Conservation (phyloP, 306 rosid species). For the Cucumis melo region DNA sequence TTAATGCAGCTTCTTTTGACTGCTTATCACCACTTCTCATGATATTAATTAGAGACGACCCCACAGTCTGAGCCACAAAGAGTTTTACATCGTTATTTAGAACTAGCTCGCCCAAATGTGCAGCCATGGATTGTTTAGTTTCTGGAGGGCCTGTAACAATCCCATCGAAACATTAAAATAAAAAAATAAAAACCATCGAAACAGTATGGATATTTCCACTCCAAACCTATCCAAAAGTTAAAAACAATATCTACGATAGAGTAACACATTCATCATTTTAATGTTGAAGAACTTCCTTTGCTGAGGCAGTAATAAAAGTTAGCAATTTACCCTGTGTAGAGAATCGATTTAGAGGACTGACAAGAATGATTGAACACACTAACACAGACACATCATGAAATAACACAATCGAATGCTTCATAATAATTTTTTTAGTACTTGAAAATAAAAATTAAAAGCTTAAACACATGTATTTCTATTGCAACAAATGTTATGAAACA, state of each 20-base stretch:
- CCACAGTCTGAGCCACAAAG: slow-evolving; percentile 65
- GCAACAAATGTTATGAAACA: background rate
- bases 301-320: too few relatives aligned
- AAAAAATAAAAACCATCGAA: background rate
- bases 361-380: background rate
- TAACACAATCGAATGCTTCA: background rate
- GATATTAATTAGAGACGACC: slow-evolving; percentile 68
- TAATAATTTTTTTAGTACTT: background rate
- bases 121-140: slow-evolving; percentile 77
- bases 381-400: background rate
- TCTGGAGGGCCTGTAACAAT: slow-evolving; percentile 79
- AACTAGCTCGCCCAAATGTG: slow-evolving; percentile 79
- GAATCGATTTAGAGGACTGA: too few relatives aligned
- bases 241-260: background rate
- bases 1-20: slow-evolving; percentile 86
- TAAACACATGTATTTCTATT: background rate
- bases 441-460: background rate
- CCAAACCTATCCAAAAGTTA: background rate
- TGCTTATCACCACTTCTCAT: slow-evolving; percentile 68
- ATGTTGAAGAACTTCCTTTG: background rate
- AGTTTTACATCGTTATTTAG: slow-evolving; percentile 77
- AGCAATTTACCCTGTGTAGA: too few relatives aligned
- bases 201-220: background rate
- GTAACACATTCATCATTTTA: background rate
- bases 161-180: slow-evolving; percentile 13